phyloP scores from a whole-genome alignment of 768 basidiomycete species.

The Boletus patriciae region DNA sequence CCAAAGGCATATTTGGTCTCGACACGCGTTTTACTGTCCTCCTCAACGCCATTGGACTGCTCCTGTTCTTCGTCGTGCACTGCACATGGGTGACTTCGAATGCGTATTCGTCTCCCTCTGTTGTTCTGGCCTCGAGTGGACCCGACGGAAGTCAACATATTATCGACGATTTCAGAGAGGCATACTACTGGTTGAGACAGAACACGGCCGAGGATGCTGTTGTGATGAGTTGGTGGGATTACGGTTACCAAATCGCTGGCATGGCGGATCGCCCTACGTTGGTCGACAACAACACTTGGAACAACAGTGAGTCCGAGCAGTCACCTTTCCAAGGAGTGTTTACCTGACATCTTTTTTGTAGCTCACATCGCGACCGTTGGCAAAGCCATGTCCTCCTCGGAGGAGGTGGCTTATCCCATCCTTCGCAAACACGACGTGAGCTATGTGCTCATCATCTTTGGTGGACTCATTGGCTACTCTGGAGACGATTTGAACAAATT shows the following conservation, averaged over 20 bases:
- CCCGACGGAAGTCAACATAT: conserved; percentile 89
- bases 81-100: conserved; percentile 95
- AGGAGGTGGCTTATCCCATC: conserved; percentile 97
- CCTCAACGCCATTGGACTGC: conserved; percentile 70
- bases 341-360: conserved; percentile 28
- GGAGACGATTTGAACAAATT: conserved; percentile 99
- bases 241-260: conserved; percentile 98
- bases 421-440: conserved; percentile 96
- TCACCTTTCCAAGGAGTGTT: conserved; percentile 1
- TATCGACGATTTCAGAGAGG: conserved; percentile 99
- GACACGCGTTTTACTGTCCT: conserved; percentile 81
- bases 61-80: conserved; percentile 90
- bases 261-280: conserved; percentile 96
- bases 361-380: conserved; percentile 99
- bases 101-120: conserved; percentile 97
- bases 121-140: conserved; percentile 80
- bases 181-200: conserved; percentile 97
- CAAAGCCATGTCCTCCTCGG: conserved; percentile 93
- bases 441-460: conserved; percentile 97
- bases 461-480: conserved; percentile 93
- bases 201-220: conserved; percentile 92
- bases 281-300: conserved; percentile 99
- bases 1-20: conserved; percentile 75
- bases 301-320: conserved; percentile 76
- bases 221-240: conserved; percentile 99